Conservation (phyloP, 2,329 filamentous ascomycete species). For the Calonectria fujianensis region DNA sequence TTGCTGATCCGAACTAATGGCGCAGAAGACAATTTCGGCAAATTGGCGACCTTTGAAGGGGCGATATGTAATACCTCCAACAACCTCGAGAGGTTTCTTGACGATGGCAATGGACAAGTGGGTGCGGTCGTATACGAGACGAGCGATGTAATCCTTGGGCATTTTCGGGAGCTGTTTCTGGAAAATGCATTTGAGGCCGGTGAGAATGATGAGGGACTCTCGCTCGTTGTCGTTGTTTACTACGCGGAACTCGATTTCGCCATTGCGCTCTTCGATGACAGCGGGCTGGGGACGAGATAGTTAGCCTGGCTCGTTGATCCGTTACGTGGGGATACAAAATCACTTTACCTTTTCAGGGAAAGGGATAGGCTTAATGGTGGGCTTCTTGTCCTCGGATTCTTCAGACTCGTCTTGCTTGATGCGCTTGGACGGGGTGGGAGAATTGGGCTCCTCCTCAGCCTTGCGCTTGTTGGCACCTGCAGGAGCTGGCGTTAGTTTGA, state of each 20-base stretch:
- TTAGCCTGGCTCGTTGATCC: not conserved
- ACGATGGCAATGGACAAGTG: conserved; percentile 98
- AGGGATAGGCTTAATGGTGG: conserved; percentile 79
- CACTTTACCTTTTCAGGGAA: conserved; percentile 89
- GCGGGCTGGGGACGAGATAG: conserved; percentile 76
- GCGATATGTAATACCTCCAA: conserved; percentile 96
- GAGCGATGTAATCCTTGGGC: conserved; percentile 99
- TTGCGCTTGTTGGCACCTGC: conserved; percentile 84
- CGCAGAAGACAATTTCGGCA: conserved; percentile 99
- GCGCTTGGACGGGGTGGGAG: conserved; percentile 78
- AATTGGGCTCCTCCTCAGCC: conserved; percentile 79
- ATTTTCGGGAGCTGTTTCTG: conserved; percentile 99
- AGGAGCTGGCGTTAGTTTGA: conserved; percentile 34
- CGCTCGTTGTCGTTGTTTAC: conserved; percentile 96
- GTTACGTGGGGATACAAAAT: accelerated
- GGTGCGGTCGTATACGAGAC: conserved; percentile 96
- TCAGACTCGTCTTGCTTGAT: conserved; percentile 69
- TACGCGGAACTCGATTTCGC: conserved; percentile 96
- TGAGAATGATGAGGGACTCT: conserved; percentile 94
- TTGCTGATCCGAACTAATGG: conserved; percentile 97
- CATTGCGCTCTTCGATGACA: conserved; percentile 93
- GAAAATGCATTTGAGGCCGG: conserved; percentile 97
- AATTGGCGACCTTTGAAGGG: conserved; percentile 95
- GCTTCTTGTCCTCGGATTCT: conserved; percentile 66
- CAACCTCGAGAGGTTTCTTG: conserved; percentile 96